Conservation (phyloP, 257 asterid species). For the Solanum megistacrolobum region DNA sequence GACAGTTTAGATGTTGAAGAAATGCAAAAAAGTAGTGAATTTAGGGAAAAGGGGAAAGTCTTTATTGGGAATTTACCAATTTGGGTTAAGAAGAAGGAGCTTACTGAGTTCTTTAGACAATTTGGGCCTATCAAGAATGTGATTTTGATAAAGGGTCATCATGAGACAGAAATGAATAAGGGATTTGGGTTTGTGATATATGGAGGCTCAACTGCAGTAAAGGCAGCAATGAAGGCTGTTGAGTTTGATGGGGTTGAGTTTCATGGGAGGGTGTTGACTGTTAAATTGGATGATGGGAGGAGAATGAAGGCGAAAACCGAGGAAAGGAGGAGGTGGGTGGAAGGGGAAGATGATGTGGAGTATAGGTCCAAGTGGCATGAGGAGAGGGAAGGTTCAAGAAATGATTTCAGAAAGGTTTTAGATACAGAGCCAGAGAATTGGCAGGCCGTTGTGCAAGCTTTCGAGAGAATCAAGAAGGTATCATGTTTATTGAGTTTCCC, state of each 20-base stretch:
- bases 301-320: slow-evolving; percentile 41
- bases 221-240: slow-evolving; percentile 87
- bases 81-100: slow-evolving; percentile 75
- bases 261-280: slow-evolving; percentile 83
- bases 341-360: slow-evolving; percentile 36
- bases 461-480: slow-evolving; percentile 93
- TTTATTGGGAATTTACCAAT: slow-evolving; percentile 88
- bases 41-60: slow-evolving; percentile 74
- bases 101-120: slow-evolving; percentile 84
- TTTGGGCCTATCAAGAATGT: slow-evolving; percentile 85
- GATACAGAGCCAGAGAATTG: slow-evolving; percentile 87
- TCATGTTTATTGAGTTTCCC: background rate
- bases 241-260: slow-evolving; percentile 97
- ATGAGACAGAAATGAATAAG: slow-evolving; percentile 75
- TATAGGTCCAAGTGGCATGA: slow-evolving; percentile 81
- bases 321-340: slow-evolving; percentile 49
- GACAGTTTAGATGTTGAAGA: slow-evolving; percentile 9
- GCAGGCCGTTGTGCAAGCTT: slow-evolving; percentile 82
- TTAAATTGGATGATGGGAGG: slow-evolving; percentile 84
- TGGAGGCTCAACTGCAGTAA: slow-evolving; percentile 59
- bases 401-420: slow-evolving; percentile 55
- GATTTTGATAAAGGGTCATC: slow-evolving; percentile 70
- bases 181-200: slow-evolving; percentile 92
- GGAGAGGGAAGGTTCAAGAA: slow-evolving; percentile 74
- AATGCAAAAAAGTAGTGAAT: slow-evolving; percentile 18